Percentiles rank a stretch among this genome's conserved stretches.
Evolutionary conservation across 2,329 filamentous ascomycete species (phyloP).

Genomic region (Mariannaea sp.): DNA sequence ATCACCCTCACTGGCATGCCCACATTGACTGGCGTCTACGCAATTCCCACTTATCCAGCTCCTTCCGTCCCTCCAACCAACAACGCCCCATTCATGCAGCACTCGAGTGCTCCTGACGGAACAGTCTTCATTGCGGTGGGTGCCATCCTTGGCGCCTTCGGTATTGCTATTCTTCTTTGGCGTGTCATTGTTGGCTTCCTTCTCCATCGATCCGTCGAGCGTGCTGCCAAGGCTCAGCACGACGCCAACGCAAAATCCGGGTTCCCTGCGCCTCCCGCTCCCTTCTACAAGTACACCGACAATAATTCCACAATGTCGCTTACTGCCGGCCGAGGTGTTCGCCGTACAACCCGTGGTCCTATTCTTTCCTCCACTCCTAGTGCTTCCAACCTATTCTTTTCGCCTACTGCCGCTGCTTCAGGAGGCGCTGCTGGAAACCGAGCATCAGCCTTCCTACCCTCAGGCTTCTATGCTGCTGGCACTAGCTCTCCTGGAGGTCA

Average conservation of each 20-base stretch:
- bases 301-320: constrained; percentile 60
- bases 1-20: constrained; percentile 45
- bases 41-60: constrained; percentile 66
- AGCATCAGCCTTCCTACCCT: constrained; percentile 80
- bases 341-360: constrained; percentile 58
- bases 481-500: constrained; percentile 54
- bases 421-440: constrained; percentile 68
- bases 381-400: constrained; percentile 85
- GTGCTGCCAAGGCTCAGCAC: constrained; percentile 78
- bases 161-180: constrained; percentile 83
- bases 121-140: constrained; percentile 97
- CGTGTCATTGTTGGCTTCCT: constrained; percentile 86
- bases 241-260: constrained; percentile 70
- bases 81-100: constrained; percentile 89
- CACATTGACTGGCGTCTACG: constrained; percentile 46
- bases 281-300: constrained; percentile 69
- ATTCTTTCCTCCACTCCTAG: constrained; percentile 62
- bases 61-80: constrained; percentile 80
- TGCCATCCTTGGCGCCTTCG: constrained; percentile 82
- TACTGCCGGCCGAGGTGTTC: constrained; percentile 54
- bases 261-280: constrained; percentile 61
- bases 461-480: constrained; percentile 86
- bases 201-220: constrained; percentile 87
- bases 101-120: constrained; percentile 82
- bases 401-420: constrained; percentile 78